phyloP scores from a whole-genome alignment of 163 green algal species.

The Volvox carteri region DNA sequence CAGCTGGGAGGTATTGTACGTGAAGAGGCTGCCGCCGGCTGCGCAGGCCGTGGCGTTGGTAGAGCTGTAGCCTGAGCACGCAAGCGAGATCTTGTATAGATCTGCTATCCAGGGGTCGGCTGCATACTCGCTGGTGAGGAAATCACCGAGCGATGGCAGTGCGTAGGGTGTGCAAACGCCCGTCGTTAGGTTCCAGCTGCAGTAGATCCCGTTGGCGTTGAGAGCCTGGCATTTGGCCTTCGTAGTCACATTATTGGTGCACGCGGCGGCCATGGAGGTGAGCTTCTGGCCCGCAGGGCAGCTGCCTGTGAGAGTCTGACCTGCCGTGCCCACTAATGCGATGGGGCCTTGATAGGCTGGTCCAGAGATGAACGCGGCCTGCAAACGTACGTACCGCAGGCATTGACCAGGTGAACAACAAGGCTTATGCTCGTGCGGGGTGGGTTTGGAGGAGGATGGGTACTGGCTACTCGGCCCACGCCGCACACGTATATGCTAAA shows the following conservation, averaged over 20 bases:
- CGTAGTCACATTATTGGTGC: background rate
- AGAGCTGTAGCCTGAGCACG: background rate
- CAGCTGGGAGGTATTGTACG: background rate
- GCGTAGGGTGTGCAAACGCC: background rate
- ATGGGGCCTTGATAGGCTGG: too few relatives aligned
- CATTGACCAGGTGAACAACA: too few relatives aligned
- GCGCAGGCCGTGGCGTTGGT: background rate
- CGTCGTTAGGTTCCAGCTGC: background rate
- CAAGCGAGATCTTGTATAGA: background rate
- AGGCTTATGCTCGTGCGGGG: too few relatives aligned
- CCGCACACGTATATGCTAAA: too few relatives aligned
- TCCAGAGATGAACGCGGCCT: too few relatives aligned
- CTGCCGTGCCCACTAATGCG: background rate
- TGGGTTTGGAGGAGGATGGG: too few relatives aligned
- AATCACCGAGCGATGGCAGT: background rate
- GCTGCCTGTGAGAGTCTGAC: background rate
- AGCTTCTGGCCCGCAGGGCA: background rate
- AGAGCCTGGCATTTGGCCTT: background rate
- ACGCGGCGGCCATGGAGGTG: background rate
- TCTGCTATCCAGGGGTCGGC: background rate
- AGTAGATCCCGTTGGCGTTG: background rate
- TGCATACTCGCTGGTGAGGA: background rate
- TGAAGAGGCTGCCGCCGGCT: background rate
- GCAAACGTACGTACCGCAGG: too few relatives aligned
- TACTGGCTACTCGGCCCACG: too few relatives aligned